A percentile compares a stretch with the other conserved stretches of the same genome.
Evolutionary conservation across 495 filamentous ascomycete genomes (phyloP).

Genomic region (Hyaloscypha hepaticicola): DNA sequence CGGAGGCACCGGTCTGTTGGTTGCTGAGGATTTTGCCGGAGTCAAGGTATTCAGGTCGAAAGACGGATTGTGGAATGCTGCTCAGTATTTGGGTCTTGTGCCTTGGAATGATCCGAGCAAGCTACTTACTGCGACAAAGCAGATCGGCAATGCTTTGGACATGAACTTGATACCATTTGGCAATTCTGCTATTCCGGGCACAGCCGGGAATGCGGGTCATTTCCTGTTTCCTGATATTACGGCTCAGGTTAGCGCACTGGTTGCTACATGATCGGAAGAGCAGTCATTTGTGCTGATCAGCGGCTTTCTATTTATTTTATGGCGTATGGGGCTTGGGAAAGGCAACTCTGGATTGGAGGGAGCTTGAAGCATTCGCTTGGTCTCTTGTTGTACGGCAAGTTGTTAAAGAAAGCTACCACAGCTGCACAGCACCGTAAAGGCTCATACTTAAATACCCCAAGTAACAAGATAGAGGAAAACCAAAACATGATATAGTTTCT

Average conservation of each 20-base stretch:
- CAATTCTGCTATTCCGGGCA: not conserved
- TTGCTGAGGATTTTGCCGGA: slow-evolving; percentile 33
- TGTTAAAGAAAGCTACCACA: too few species aligned
- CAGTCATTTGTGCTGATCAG: too few species aligned
- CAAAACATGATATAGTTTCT: too few species aligned
- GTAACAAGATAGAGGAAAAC: too few species aligned
- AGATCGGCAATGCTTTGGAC: slow-evolving; percentile 4
- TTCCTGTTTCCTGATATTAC: slow-evolving; percentile 9
- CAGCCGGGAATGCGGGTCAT: not conserved
- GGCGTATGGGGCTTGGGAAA: too few species aligned
- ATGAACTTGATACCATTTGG: slow-evolving; percentile 8
- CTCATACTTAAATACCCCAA: too few species aligned
- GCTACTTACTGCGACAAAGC: not conserved
- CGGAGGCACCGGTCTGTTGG: slow-evolving; percentile 36
- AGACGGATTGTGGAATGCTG: slow-evolving; percentile 36
- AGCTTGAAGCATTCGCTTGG: too few species aligned
- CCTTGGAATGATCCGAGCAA: slow-evolving; percentile 7
- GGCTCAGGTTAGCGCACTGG: not conserved
- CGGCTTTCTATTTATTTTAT: too few species aligned
- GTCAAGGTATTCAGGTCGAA: slow-evolving; percentile 38
- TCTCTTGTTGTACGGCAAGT: too few species aligned
- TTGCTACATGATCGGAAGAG: too few species aligned
- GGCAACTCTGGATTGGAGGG: too few species aligned
- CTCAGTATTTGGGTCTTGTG: slow-evolving; percentile 38
- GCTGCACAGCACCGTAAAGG: too few species aligned